These are phyloP conservation scores for Furculomyces boomerangus DNA, from an alignment of 371 early-diverging fungal species.

Conservation along the genomic window DNA sequence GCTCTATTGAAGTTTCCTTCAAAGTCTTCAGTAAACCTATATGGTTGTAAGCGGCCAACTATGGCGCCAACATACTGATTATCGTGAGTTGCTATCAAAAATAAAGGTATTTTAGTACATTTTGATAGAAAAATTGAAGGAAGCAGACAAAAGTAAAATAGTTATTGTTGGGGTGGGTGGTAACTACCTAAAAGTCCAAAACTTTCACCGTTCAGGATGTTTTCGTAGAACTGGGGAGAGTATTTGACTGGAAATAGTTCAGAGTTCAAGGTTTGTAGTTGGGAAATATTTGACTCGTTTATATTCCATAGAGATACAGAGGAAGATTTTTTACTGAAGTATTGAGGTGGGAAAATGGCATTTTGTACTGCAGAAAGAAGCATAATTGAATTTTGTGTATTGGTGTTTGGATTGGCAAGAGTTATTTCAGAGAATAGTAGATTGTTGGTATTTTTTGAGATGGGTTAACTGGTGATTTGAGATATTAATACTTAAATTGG, in stretches of 20 bases:
- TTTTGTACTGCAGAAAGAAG: too few species aligned
- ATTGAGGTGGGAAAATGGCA: too few species aligned
- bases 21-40: conserved; percentile 9
- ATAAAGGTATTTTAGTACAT: too few species aligned
- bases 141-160: background rate
- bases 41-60: conserved; percentile 50
- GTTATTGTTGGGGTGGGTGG: background rate
- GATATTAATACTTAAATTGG: too few species aligned
- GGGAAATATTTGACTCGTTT: background rate
- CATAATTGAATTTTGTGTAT: too few species aligned
- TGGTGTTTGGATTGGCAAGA: too few species aligned
- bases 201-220: conserved; percentile 7
- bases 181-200: conserved; percentile 44
- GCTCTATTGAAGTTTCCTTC: conserved; percentile 4
- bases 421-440: too few species aligned
- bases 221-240: conserved; percentile 50
- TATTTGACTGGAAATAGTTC: conserved; percentile 78
- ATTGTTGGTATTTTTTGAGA: too few species aligned
- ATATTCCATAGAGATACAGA: background rate
- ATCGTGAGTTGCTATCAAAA: conserved; percentile 61
- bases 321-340: too few species aligned
- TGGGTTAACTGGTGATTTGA: too few species aligned
- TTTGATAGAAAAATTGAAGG: too few species aligned
- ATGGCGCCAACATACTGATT: conserved; percentile 71
- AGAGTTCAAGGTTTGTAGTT: conserved; percentile 49